A percentile compares a stretch with the other conserved stretches of the same genome.
Conservation (phyloP, 1,284 basidiomycete species). For the Pseudozyma hubeiensis region DNA sequence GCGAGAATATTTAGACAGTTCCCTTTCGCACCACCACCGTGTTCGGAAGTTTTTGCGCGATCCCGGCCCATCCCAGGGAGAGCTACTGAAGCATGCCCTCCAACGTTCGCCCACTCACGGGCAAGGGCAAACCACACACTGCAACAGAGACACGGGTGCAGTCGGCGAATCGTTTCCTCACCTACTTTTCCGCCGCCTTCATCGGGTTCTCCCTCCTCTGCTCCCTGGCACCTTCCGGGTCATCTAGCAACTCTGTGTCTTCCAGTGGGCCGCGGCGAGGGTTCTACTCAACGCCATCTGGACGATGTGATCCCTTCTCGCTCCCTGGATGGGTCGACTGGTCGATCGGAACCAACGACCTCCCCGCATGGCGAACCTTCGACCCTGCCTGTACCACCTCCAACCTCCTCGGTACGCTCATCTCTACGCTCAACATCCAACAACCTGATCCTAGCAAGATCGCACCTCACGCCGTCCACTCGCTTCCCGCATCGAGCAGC, state of each 20-base stretch:
- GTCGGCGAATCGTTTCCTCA: constrained; percentile 19
- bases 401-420: constrained; percentile 40
- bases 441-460: constrained; percentile 33
- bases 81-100: constrained; percentile 32
- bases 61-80: no score
- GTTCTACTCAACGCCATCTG: constrained; percentile 14
- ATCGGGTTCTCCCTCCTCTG: constrained; percentile 33
- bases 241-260: neutral
- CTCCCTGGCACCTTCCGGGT: constrained; percentile 23
- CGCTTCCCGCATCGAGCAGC: constrained; percentile 6
- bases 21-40: no score
- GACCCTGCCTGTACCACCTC: constrained; percentile 48
- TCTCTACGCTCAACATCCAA: constrained; percentile 37
- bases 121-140: constrained; percentile 19
- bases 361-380: constrained; percentile 55
- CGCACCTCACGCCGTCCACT: constrained; percentile 30
- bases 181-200: constrained; percentile 36
- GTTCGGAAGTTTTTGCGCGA: no score
- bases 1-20: no score
- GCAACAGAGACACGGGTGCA: constrained; percentile 21
- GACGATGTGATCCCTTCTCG: constrained; percentile 50
- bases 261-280: constrained; percentile 15
- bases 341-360: constrained; percentile 41
- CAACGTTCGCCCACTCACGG: constrained; percentile 46
- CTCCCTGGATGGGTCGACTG: constrained; percentile 55